Base-by-base conservation (phyloP, 768 basidiomycete species). In the Tulasnella calospora region DNA sequence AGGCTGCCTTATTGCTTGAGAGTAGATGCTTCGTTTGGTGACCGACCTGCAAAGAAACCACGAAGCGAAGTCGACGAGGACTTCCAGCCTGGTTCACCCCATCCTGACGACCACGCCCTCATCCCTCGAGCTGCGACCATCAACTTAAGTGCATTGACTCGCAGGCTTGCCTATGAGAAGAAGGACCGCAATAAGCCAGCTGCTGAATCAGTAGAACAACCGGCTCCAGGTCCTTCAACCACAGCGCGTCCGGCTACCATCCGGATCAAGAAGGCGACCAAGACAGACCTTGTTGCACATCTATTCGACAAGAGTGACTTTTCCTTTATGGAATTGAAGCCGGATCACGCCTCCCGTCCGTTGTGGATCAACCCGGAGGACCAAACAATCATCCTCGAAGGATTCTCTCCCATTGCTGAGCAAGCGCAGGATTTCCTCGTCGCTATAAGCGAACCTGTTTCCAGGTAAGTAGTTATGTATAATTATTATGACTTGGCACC, bases 371-470 rank as follows among this genome's bases (percentile, higher is more conserved):
- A 92, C 81, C 95, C 95, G 8, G 92, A 94, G 81, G 92, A 95
- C 83, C 92, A 92, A 0, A 91, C 93, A 81, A 98, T 99, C 82
- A 99, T 99, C 79, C 90, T 99, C 44, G 98, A 99, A 85, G 95
- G 95, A 0, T 99, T 99, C 84, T 96, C 95, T 33, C 95, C 98
- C 5, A 96, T 99, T 80, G 96, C 97, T 30, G 95, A 96, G 82
- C 95, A 97, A 85, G 98, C 98, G 4, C 98, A 99, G 84, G 98
- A 99, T 83, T 99, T 99, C 82, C 88, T 99, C 69, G 94, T 97
- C 67, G 97, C 98, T 51, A 99, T 99, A 73, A 94, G 95, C 82
- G 98, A 99, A 85, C 98, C 98, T 81, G 96, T 99, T 82, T 98
- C 96, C 88, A 92, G 96, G 96, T 97, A 85, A 85, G 94, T 87